Base-by-base conservation (phyloP, 1,284 basidiomycete genomes). In the Cryptococcus sp. region DNA sequence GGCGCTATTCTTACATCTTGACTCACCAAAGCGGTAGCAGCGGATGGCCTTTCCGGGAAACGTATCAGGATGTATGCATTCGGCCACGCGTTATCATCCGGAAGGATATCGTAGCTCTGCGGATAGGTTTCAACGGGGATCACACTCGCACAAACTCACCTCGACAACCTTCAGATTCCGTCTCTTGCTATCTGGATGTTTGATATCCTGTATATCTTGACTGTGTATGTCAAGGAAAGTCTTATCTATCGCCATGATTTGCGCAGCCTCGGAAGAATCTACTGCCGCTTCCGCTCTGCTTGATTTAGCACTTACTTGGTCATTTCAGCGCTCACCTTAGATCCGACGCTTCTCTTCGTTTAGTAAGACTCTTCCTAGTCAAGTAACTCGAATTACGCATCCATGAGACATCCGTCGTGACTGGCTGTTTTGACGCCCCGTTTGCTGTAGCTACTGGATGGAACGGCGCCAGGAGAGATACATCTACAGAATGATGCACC, bases 1-100 rank as follows among this genome's bases (percentile, higher is more conserved):
- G 64, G 11, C 34, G 52, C 26, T 34, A 7, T 10, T 10, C 8
- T 2, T 34, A 34, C 29, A 13, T 13, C 13, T 34, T 87, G 87
- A 68, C 90, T 87, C 17, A 83, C 72, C 7, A 83, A 67, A 41
- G 86, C 81, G 53, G 92, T 89, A 13, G 90, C 89, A 20, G 67
- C 66, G 10, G 65, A 68, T 0, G 93, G 93, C 20, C 91, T 81
- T 72, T 96, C 93, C 13, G 87, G 87, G 72, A 93, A 96, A 62
- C 87, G 82, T 81, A 95, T 89, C 58, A 95, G 75, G 68, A 93
- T 89, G 73, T 93, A 94, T 59, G 88, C 86, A 73, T 93, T 94
- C 47, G 89, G 84, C 90, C 91, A 96, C 25, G 91, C 86, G 54
- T 90, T 87, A 3, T 84, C 83, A 70, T 96, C 92, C 0, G 93